Evolutionary conservation across 2,329 filamentous ascomycete genomes (phyloP).

Genomic region (Clarireedia homoeocarpa): DNA sequence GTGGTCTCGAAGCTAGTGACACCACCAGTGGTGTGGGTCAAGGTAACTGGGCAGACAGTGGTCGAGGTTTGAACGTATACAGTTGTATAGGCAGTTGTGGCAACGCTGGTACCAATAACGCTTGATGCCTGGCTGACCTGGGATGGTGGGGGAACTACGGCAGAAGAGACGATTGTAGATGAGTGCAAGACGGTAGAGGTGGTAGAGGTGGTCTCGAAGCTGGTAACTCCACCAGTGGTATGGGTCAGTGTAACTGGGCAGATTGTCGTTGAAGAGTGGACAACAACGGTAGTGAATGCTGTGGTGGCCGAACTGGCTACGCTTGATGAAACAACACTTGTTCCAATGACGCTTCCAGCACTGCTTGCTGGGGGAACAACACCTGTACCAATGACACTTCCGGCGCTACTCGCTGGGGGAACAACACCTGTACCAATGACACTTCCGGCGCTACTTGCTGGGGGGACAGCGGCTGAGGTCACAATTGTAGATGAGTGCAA

Average conservation of each 20-base stretch:
- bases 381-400: no score
- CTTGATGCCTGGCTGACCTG: conserved; percentile 15
- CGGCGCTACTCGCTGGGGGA: not conserved
- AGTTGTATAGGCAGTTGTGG: conserved; percentile 19
- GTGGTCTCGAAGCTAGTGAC: conserved; percentile 18
- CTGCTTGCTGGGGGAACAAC: conserved; percentile 1
- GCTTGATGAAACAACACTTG: conserved; percentile 3
- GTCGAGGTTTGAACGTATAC: conserved; percentile 20
- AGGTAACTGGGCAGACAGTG: conserved; percentile 27
- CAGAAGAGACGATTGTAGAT: conserved; percentile 22
- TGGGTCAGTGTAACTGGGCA: conserved; percentile 26
- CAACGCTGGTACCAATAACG: conserved; percentile 3
- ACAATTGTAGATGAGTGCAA: conserved; percentile 26
- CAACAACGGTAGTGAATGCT: conserved; percentile 19
- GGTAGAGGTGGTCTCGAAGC: conserved; percentile 19
- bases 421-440: no score
- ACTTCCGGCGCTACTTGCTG: not conserved
- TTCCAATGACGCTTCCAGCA: conserved; percentile 12
- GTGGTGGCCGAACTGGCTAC: conserved; percentile 5
- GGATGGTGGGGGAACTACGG: not conserved
- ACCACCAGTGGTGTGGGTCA: conserved; percentile 15
- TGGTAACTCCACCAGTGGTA: conserved; percentile 13
- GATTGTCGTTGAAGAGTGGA: conserved; percentile 22
- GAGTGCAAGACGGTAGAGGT: conserved; percentile 31
- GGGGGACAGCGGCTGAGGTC: not conserved